These are phyloP conservation scores for Neurospora tetrasperma DNA, from an alignment of 495 filamentous ascomycete species.

Conservation along the genomic window DNA sequence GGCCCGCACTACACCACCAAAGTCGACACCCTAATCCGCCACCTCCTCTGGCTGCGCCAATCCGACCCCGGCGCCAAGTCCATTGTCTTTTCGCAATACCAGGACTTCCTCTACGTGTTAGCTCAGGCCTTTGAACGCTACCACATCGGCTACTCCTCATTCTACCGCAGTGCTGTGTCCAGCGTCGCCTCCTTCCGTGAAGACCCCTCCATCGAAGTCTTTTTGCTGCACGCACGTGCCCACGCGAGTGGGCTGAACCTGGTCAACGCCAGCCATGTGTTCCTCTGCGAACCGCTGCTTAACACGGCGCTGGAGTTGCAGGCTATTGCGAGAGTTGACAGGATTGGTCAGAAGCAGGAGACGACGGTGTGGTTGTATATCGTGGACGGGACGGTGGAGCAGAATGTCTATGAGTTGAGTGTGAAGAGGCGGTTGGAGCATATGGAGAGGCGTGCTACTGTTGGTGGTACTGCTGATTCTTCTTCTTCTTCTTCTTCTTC, in stretches of 20 bases:
- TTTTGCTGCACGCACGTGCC: constrained; percentile 78
- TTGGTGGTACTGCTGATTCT: too few species aligned
- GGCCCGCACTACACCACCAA: constrained; percentile 74
- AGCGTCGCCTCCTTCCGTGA: constrained; percentile 66
- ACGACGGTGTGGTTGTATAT: constrained; percentile 97
- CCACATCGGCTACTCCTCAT: constrained; percentile 59
- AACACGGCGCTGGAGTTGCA: constrained; percentile 91
- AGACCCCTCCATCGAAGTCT: constrained; percentile 68
- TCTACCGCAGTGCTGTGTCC: constrained; percentile 39
- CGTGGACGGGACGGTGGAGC: constrained; percentile 76
- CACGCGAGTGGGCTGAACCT: constrained; percentile 84
- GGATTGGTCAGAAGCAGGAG: constrained; percentile 77
- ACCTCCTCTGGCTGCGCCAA: constrained; percentile 73
- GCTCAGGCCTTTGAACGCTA: constrained; percentile 53
- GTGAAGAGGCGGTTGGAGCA: constrained; percentile 68
- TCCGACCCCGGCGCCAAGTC: constrained; percentile 83
- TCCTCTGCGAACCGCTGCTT: constrained; percentile 85
- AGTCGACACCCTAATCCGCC: constrained; percentile 70
- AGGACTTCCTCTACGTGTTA: constrained; percentile 69
- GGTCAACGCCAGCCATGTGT: constrained; percentile 86
- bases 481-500: neutral
- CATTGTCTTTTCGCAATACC: constrained; percentile 78
- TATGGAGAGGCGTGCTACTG: constrained; percentile 33
- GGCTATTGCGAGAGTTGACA: constrained; percentile 85
- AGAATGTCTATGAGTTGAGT: constrained; percentile 78